These are phyloP conservation scores for Avena insularis DNA, from an alignment of 176 grass and related monocot species.

Conservation along the genomic window DNA sequence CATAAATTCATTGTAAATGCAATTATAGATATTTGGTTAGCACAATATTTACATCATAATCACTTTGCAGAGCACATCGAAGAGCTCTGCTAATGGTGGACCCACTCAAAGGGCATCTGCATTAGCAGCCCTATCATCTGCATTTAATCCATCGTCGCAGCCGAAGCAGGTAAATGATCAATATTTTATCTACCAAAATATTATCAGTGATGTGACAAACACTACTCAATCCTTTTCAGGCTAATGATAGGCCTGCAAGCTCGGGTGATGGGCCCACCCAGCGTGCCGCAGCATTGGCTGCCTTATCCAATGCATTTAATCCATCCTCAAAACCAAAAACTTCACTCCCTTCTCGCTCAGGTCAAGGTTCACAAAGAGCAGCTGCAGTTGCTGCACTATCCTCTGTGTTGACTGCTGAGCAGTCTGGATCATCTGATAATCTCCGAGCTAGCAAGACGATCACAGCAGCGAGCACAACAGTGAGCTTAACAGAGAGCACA, in stretches of 20 bases:
- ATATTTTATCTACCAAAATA: slow-evolving; percentile 3
- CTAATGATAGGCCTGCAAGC: slow-evolving; percentile 58
- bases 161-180: slow-evolving; percentile 40
- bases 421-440: slow-evolving; percentile 68
- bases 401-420: slow-evolving; percentile 86
- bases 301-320: slow-evolving; percentile 86
- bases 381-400: slow-evolving; percentile 96
- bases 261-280: slow-evolving; percentile 76
- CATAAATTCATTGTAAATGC: slow-evolving; percentile 25
- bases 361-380: slow-evolving; percentile 95
- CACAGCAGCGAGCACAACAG: slow-evolving; percentile 3
- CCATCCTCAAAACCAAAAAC: slow-evolving; percentile 70
- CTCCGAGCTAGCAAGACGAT: slow-evolving; percentile 57
- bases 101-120: slow-evolving; percentile 92
- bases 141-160: slow-evolving; percentile 78
- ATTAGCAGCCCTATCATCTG: slow-evolving; percentile 81
- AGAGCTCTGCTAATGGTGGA: slow-evolving; percentile 65
- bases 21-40: slow-evolving; percentile 17
- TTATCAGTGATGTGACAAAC: slow-evolving; percentile 17
- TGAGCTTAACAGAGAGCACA: background rate
- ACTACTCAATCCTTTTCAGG: slow-evolving; percentile 41
- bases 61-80: slow-evolving; percentile 49
- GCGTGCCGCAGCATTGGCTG: slow-evolving; percentile 83
- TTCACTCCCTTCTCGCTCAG: slow-evolving; percentile 48
- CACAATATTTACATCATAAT: slow-evolving; percentile 36